These are phyloP conservation scores for Sarocladium brachiariae DNA, from an alignment of 2,329 filamentous ascomycete species.

Conservation along the genomic window DNA sequence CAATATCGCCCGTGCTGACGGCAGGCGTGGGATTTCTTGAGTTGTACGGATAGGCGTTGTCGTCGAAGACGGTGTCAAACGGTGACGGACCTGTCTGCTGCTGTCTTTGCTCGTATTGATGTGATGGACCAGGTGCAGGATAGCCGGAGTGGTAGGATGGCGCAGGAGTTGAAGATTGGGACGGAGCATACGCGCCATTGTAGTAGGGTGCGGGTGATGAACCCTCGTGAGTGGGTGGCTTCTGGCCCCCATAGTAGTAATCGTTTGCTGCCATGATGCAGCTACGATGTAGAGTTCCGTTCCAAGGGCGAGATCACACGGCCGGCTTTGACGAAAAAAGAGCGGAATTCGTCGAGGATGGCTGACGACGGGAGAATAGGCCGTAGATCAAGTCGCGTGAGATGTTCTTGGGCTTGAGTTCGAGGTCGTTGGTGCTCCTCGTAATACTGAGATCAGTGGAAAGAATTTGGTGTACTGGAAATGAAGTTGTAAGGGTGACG, in stretches of 20 bases:
- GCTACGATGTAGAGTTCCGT: not conserved
- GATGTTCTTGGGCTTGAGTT: not conserved
- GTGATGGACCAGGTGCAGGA: not conserved
- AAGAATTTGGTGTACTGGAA: conserved; percentile 6
- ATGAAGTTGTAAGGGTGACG: conserved; percentile 7
- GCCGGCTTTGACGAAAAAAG: not conserved
- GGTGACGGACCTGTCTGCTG: conserved; percentile 39
- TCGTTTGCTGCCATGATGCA: conserved; percentile 56
- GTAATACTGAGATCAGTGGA: not conserved
- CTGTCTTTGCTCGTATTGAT: not conserved
- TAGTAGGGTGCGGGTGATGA: conserved; percentile 35
- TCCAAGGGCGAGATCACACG: not conserved
- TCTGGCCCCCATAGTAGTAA: conserved; percentile 50
- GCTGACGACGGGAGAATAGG: not conserved
- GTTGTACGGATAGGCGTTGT: conserved; percentile 56
- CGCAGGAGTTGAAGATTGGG: conserved; percentile 28
- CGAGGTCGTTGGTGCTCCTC: not conserved
- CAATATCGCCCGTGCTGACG: conserved; percentile 26
- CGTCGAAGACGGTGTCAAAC: conserved; percentile 62
- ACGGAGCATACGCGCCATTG: conserved; percentile 32
- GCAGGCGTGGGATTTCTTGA: conserved; percentile 29
- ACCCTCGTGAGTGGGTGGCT: conserved; percentile 27
- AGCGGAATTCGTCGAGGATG: not conserved
- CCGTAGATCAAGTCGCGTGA: not conserved
- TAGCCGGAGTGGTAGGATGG: conserved; percentile 25